phyloP scores from a whole-genome alignment of 2,329 filamentous ascomycete genomes.

The Cladosporium sp. region DNA sequence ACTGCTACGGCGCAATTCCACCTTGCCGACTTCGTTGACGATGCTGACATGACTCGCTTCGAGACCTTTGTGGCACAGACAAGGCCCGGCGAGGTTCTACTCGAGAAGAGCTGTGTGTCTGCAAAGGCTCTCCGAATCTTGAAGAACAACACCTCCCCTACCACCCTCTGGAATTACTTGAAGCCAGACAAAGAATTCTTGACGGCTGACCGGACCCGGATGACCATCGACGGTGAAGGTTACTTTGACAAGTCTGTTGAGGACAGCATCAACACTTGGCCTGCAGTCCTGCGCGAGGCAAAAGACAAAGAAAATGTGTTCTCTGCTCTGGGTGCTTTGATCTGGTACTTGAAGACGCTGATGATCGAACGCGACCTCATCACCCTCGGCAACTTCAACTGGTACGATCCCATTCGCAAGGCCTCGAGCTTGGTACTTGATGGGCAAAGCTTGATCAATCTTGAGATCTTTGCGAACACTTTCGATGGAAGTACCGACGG shows the following conservation, averaged over 20 bases:
- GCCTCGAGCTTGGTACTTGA: conserved; percentile 85
- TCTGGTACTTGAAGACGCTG: conserved; percentile 76
- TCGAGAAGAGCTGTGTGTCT: conserved; percentile 78
- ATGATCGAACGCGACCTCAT: conserved; percentile 86
- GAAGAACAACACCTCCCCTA: conserved; percentile 91
- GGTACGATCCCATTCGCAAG: conserved; percentile 91
- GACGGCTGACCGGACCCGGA: conserved; percentile 74
- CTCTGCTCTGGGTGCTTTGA: conserved; percentile 83
- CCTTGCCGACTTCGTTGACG: conserved; percentile 86
- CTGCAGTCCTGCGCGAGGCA: conserved; percentile 65
- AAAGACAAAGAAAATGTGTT: conserved; percentile 77
- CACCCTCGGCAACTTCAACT: conserved; percentile 83
- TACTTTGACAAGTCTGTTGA: conserved; percentile 67
- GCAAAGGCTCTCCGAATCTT: conserved; percentile 87
- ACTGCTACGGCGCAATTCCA: conserved; percentile 94
- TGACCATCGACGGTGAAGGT: conserved; percentile 72
- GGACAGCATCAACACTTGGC: conserved; percentile 66
- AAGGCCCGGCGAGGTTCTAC: conserved; percentile 76
- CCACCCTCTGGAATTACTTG: conserved; percentile 91
- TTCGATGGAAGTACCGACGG: conserved; percentile 81
- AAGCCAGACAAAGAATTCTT: conserved; percentile 88
- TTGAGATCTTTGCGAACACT: conserved; percentile 94
- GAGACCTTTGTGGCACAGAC: conserved; percentile 95
- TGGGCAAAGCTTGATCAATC: conserved; percentile 92
- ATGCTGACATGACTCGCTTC: conserved; percentile 90